These are phyloP conservation scores for Phaeoacremonium minimum DNA, from an alignment of 2,329 filamentous ascomycete genomes.

Conservation along the genomic window DNA sequence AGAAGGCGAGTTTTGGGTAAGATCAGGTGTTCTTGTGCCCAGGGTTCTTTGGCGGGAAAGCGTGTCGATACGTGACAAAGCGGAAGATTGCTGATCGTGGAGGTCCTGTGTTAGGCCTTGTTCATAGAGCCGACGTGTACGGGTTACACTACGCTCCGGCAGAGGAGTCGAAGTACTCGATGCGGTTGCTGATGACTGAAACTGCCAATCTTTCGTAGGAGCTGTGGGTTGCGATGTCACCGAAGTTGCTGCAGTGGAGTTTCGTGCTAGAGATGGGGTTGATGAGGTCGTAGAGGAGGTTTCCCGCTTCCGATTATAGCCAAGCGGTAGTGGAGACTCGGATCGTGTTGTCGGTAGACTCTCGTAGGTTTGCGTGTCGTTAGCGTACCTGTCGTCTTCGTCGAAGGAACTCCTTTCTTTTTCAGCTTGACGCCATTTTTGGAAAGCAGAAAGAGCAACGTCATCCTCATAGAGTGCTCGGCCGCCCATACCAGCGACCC, in stretches of 20 bases:
- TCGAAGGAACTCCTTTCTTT: conserved; percentile 44
- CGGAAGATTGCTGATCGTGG: conserved; percentile 74
- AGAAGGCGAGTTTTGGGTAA: conserved; percentile 38
- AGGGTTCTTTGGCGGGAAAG: conserved; percentile 60
- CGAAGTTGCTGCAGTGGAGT: conserved; percentile 86
- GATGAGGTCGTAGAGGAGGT: conserved; percentile 83
- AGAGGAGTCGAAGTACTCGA: conserved; percentile 32
- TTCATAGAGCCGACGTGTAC: conserved; percentile 75
- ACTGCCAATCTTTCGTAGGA: conserved; percentile 47
- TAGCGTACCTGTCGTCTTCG: conserved; percentile 28
- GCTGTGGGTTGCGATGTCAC: conserved; percentile 66
- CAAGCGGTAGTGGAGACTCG: conserved; percentile 53
- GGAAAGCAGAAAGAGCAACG: conserved; percentile 76
- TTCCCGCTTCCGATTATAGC: conserved; percentile 72
- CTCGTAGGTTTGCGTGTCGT: conserved; percentile 20
- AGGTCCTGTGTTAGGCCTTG: conserved; percentile 75
- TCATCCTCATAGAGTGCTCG: conserved; percentile 83
- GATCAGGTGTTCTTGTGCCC: conserved; percentile 46
- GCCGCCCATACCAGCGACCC: conserved; percentile 47
- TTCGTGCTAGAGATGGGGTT: conserved; percentile 60
- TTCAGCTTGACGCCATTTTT: conserved; percentile 64
- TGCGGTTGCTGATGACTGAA: conserved; percentile 28
- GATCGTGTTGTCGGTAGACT: conserved; percentile 33
- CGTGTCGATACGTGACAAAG: conserved; percentile 75
- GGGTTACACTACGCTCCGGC: conserved; percentile 62